phyloP scores from a whole-genome alignment of 352 stramenopile genomes.

The Phytophthora ramorum region DNA sequence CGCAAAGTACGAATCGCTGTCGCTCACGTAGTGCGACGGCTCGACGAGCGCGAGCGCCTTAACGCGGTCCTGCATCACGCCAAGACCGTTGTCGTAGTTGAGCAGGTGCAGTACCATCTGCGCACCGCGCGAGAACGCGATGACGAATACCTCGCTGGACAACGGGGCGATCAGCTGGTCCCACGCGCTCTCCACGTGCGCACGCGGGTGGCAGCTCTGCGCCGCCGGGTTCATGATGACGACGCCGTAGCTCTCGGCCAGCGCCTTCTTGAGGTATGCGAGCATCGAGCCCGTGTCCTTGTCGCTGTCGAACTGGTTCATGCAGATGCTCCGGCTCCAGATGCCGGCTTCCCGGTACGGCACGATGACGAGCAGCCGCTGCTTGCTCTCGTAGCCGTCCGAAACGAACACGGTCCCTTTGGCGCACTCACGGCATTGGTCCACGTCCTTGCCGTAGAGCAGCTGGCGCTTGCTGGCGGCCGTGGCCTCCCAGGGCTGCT shows the following conservation, averaged over 20 bases:
- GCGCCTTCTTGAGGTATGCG: constrained; percentile 79
- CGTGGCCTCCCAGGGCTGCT: constrained; percentile 34
- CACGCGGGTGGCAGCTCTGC: constrained; percentile 73
- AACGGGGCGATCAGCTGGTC: constrained; percentile 78
- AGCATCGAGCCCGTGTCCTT: constrained; percentile 83
- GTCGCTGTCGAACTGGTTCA: constrained; percentile 63
- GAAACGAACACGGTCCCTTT: constrained; percentile 82
- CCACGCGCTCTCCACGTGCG: constrained; percentile 83
- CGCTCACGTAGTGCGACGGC: constrained; percentile 80
- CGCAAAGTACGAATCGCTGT: constrained; percentile 82
- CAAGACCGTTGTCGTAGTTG: constrained; percentile 79
- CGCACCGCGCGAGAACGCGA: constrained; percentile 77
- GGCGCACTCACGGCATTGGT: constrained; percentile 59
- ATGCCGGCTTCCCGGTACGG: constrained; percentile 87
- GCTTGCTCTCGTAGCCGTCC: constrained; percentile 61
- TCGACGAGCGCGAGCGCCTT: constrained; percentile 85
- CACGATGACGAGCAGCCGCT: constrained; percentile 81
- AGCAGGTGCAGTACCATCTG: constrained; percentile 87
- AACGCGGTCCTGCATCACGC: constrained; percentile 82
- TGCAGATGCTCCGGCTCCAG: constrained; percentile 86
- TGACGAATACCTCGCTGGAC: constrained; percentile 72
- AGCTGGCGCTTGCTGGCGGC: constrained; percentile 37
- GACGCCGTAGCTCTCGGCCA: constrained; percentile 84
- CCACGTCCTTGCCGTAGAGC: constrained; percentile 34
- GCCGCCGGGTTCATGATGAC: constrained; percentile 85